These are phyloP conservation scores for Populus alba DNA, from an alignment of 345 rosid species.

Conservation along the genomic window DNA sequence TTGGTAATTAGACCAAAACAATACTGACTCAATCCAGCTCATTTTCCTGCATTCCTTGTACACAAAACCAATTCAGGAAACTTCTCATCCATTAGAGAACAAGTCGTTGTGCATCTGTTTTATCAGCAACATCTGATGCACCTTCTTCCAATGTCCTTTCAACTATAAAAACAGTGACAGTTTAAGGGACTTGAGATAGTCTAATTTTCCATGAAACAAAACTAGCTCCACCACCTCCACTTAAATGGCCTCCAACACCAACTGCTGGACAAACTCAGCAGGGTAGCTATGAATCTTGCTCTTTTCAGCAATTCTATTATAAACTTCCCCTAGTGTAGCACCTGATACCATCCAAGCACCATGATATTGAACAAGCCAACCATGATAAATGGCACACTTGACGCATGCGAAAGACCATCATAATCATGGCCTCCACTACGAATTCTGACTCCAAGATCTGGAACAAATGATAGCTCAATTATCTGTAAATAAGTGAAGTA, in stretches of 20 bases:
- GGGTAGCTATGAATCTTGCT: conserved; percentile 4
- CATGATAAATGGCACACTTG: conserved; percentile 3
- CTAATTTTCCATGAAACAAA: conserved; percentile 8
- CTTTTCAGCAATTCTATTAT: conserved; percentile 7
- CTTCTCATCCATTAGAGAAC: not conserved
- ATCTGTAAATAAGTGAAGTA: too few relatives aligned
- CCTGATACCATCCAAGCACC: conserved; percentile 11
- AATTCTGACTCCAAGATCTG: not conserved
- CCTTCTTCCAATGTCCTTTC: conserved; percentile 5
- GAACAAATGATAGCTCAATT: not conserved
- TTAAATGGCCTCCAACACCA: conserved; percentile 13
- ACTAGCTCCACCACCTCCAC: conserved; percentile 13
- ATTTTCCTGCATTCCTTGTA: not conserved
- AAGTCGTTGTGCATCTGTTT: not conserved
- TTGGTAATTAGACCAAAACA: conserved; percentile 24
- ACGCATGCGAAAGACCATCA: conserved; percentile 9
- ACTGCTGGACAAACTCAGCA: conserved; percentile 12
- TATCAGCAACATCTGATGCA: conserved; percentile 3
- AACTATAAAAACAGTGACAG: conserved; percentile 5
- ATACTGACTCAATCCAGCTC: conserved; percentile 14
- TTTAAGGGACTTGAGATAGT: not conserved
- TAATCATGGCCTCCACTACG: conserved; percentile 17
- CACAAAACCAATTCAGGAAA: conserved; percentile 2
- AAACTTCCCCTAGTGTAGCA: conserved; percentile 9
- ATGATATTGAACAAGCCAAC: conserved; percentile 9